phyloP scores from a whole-genome alignment of 2,329 filamentous ascomycete genomes.

The Seiridium unicorne region DNA sequence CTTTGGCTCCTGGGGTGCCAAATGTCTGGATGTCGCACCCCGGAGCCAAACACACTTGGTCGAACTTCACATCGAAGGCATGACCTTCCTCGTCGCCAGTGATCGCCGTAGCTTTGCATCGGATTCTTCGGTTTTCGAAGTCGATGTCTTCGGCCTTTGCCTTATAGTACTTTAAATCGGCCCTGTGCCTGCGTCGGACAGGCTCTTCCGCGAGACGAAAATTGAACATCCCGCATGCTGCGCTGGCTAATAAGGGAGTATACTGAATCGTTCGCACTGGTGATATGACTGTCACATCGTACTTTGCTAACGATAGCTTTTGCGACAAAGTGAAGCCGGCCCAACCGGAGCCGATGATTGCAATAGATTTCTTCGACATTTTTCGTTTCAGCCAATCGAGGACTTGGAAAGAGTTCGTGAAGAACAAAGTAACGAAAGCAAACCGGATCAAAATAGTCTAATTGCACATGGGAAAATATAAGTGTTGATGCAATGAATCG shows the following conservation, averaged over 20 bases:
- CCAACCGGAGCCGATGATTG: slow-evolving; percentile 38
- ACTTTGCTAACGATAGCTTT: slow-evolving; percentile 30
- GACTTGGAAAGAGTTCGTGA: too few species aligned
- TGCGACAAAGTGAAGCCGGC: slow-evolving; percentile 36
- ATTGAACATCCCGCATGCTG: slow-evolving; percentile 41
- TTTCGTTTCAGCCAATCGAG: too few species aligned
- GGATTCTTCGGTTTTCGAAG: slow-evolving; percentile 28
- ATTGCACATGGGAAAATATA: too few species aligned
- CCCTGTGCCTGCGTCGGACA: slow-evolving; percentile 30
- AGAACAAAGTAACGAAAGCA: too few species aligned
- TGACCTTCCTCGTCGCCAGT: slow-evolving; percentile 18
- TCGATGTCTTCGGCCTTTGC: slow-evolving; percentile 36
- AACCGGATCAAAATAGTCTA: too few species aligned
- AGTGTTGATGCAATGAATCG: too few species aligned
- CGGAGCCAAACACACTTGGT: slow-evolving; percentile 38
- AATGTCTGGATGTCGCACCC: slow-evolving; percentile 40
- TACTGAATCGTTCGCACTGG: slow-evolving; percentile 39
- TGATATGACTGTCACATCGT: slow-evolving; percentile 38
- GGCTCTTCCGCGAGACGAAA: slow-evolving; percentile 44
- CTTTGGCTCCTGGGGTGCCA: slow-evolving; percentile 34
- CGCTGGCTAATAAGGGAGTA: slow-evolving; percentile 42
- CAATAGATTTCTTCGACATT: slow-evolving; percentile 14
- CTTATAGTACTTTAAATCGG: slow-evolving; percentile 33
- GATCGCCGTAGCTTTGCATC: slow-evolving; percentile 30
- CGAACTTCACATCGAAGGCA: slow-evolving; percentile 37